Evolutionary conservation across 2,329 filamentous ascomycete genomes (phyloP).

Genomic region (Periglandula ipomoeae): DNA sequence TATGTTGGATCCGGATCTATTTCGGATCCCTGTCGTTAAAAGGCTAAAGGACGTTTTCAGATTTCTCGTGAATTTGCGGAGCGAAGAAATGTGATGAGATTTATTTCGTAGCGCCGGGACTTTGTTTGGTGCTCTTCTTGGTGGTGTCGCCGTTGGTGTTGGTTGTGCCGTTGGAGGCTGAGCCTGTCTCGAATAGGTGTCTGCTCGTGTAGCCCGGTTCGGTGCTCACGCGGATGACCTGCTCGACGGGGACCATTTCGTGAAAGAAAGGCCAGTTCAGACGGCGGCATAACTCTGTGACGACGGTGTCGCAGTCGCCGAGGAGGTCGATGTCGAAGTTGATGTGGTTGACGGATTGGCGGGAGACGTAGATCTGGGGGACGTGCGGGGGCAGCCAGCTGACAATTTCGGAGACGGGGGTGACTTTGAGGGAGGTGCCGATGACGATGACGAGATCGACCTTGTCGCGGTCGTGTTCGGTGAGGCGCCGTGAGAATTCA

Average conservation of each 20-base stretch:
- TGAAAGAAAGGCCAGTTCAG: slow-evolving; percentile 74
- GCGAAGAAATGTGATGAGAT: too few species aligned
- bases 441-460: slow-evolving; percentile 93
- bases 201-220: slow-evolving; percentile 26
- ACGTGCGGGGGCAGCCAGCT: slow-evolving; percentile 69
- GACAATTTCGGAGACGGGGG: slow-evolving; percentile 86
- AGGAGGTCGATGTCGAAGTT: slow-evolving; percentile 94
- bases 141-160: neutral
- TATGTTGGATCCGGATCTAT: too few species aligned
- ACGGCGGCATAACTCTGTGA: slow-evolving; percentile 74
- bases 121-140: neutral
- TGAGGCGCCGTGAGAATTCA: slow-evolving; percentile 70
- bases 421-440: slow-evolving; percentile 91
- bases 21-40: too few species aligned
- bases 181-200: slow-evolving; percentile 26
- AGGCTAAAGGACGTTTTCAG: too few species aligned
- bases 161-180: neutral
- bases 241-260: slow-evolving; percentile 67
- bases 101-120: neutral
- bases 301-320: slow-evolving; percentile 89
- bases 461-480: slow-evolving; percentile 68
- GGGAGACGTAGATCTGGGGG: slow-evolving; percentile 84
- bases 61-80: too few species aligned
- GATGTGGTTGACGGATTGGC: slow-evolving; percentile 76
- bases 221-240: slow-evolving; percentile 47